A percentile compares a stretch with the other conserved stretches of the same genome.
Evolutionary conservation across 176 grass and related monocot genomes (phyloP).

Genomic region (Oryza longistaminata): DNA sequence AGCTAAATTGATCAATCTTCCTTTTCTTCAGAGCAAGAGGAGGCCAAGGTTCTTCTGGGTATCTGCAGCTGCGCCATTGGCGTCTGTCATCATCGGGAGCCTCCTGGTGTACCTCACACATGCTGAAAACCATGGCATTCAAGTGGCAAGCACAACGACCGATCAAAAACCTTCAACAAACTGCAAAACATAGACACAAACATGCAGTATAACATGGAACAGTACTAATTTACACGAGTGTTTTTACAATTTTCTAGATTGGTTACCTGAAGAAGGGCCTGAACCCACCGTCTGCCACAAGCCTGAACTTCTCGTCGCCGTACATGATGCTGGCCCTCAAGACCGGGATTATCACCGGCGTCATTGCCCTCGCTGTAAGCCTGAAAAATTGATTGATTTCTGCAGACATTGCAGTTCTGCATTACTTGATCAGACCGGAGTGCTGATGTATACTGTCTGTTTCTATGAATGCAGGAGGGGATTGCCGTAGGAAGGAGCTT

Average conservation of each 20-base stretch:
- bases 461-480: constrained; percentile 60
- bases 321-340: constrained; percentile 79
- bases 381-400: neutral
- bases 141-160: constrained; percentile 62
- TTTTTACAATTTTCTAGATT: constrained; percentile 46
- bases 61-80: constrained; percentile 84
- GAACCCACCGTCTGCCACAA: constrained; percentile 73
- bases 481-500: constrained; percentile 94
- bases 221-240: neutral
- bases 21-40: constrained; percentile 68
- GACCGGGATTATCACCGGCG: constrained; percentile 83
- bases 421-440: neutral
- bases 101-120: constrained; percentile 79
- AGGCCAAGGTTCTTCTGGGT: constrained; percentile 77
- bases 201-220: neutral
- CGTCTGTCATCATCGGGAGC: constrained; percentile 72
- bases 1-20: constrained; percentile 3
- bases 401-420: neutral
- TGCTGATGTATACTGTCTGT: neutral
- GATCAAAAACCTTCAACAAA: neutral
- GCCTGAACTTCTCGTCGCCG: constrained; percentile 57
- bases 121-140: constrained; percentile 91
- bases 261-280: constrained; percentile 92
- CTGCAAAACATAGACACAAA: neutral
- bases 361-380: constrained; percentile 88